Conservation (phyloP, 495 filamentous ascomycete species). For the Ramalina intermedia region DNA sequence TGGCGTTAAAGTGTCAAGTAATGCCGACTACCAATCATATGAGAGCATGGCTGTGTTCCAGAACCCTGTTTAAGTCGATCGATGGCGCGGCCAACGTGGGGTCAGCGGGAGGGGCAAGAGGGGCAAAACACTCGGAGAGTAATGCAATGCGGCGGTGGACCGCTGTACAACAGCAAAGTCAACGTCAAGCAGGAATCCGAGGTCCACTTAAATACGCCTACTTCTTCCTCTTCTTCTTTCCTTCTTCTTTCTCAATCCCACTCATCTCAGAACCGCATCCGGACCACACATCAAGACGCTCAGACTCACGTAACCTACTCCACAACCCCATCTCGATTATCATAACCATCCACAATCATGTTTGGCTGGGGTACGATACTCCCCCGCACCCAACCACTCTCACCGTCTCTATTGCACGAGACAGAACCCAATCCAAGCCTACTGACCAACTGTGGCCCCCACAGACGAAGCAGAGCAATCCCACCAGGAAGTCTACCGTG, state of each 20-base stretch:
- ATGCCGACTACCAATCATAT: no score
- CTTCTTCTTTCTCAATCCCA: neutral
- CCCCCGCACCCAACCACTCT: neutral
- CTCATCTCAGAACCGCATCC: neutral
- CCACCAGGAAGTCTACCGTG: conserved; percentile 47
- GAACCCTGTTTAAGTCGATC: neutral
- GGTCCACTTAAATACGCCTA: no score
- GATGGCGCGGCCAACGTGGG: neutral
- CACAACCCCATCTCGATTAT: neutral
- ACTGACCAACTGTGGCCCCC: neutral
- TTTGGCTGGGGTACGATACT: conserved; percentile 11
- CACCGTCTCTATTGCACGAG: no score
- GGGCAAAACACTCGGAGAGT: neutral
- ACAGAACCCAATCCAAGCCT: neutral
- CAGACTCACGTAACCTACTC: neutral
- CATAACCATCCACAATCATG: conserved; percentile 2
- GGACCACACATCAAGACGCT: no score
- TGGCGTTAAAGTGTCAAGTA: no score
- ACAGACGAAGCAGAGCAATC: conserved; percentile 35
- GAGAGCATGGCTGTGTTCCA: neutral
- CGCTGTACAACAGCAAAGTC: neutral
- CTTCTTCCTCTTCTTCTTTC: neutral
- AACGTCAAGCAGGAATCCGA: no score
- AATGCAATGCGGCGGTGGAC: neutral
- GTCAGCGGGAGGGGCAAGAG: neutral